A percentile compares a stretch with the other conserved stretches of the same genome.
Conservation (phyloP, 345 rosid species). For the Eucalyptus sideroxylon region DNA sequence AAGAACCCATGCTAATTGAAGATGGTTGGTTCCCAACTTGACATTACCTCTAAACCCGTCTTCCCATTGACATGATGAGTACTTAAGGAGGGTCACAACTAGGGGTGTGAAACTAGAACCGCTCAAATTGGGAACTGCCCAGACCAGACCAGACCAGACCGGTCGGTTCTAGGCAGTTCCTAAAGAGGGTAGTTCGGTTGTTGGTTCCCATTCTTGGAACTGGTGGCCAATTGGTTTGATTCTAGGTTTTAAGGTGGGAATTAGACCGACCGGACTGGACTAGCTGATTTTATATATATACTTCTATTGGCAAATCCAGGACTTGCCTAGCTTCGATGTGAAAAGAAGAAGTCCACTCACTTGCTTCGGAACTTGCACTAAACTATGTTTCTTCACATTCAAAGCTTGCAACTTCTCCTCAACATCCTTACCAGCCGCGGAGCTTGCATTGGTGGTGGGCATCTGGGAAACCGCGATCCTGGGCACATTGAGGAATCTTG, state of each 20-base stretch:
- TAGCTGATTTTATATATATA: background rate
- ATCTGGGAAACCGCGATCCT: no score
- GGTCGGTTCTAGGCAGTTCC: fast-evolving
- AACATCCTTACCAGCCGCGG: conserved; percentile 12
- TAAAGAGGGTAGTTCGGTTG: fast-evolving
- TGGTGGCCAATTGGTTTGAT: fast-evolving
- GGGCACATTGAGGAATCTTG: background rate
- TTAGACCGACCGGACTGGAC: fast-evolving
- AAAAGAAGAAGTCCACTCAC: conserved; percentile 10
- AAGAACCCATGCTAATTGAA: no score
- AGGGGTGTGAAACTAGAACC: no score
- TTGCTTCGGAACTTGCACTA: conserved; percentile 83
- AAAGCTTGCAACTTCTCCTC: conserved; percentile 63
- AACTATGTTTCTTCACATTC: conserved; percentile 72
- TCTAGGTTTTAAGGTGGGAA: no score
- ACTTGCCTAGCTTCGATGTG: background rate
- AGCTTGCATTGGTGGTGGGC: no score
- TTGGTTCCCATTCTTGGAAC: no score
- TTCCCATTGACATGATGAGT: no score
- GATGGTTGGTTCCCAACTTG: no score
- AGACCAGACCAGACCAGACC: fast-evolving
- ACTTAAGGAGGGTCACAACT: no score
- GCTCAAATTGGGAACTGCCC: no score
- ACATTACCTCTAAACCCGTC: no score
- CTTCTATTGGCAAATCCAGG: background rate